Conservation (phyloP, 345 rosid species). For the Corchorus olitorius region DNA sequence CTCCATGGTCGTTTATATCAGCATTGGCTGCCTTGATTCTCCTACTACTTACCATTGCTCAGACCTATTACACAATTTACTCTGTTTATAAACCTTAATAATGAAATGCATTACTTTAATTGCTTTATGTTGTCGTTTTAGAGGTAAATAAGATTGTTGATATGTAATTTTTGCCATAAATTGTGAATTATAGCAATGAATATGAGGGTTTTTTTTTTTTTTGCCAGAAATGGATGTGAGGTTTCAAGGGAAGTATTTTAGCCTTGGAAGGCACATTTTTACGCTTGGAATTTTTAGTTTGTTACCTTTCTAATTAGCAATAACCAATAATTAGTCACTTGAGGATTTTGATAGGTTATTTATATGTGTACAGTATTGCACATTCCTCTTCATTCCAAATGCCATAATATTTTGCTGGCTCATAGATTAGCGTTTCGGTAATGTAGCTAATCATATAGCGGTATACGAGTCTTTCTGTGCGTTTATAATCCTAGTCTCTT, state of each 20-base stretch:
- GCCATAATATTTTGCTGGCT: not conserved
- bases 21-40: conserved; percentile 18
- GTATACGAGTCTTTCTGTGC: too few species aligned
- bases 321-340: too few species aligned
- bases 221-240: too few species aligned
- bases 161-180: not conserved
- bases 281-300: not conserved
- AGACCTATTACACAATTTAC: conserved; percentile 9
- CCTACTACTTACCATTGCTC: conserved; percentile 7
- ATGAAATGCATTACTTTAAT: not conserved
- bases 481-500: too few species aligned
- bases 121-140: not conserved
- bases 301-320: too few species aligned
- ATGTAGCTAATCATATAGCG: too few species aligned
- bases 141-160: not conserved
- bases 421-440: too few species aligned
- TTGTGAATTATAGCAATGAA: not conserved
- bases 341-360: not conserved
- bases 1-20: conserved; percentile 55
- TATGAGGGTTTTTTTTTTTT: too few species aligned
- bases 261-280: not conserved
- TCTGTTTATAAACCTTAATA: not conserved
- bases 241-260: not conserved
- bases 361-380: not conserved
- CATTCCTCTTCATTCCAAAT: not conserved